A percentile compares a stretch with the other conserved stretches of the same genome.
These are phyloP conservation scores for Protostelium mycophagum DNA, from an alignment of 78 protist genomes.

Conservation along the genomic window DNA sequence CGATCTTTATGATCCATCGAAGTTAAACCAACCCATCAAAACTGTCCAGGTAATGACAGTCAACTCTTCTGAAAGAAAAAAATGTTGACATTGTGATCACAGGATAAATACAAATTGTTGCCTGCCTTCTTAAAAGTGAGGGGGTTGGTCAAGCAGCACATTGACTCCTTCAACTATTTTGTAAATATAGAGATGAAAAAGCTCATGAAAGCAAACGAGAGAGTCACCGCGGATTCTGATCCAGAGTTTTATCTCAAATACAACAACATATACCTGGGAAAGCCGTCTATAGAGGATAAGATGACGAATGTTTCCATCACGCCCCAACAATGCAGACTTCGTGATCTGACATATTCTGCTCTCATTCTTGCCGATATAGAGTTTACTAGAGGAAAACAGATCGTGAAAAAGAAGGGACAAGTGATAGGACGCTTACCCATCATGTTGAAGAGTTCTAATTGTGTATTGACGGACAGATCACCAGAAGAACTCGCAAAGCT, in stretches of 20 bases:
- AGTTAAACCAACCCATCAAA: conserved; percentile 48
- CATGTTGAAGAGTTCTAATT: conserved; percentile 92
- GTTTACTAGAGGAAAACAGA: conserved; percentile 74
- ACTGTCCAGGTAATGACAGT: conserved; percentile 20
- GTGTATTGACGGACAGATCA: conserved; percentile 70
- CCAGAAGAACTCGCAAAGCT: conserved; percentile 76
- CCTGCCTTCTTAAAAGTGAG: conserved; percentile 92
- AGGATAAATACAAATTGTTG: conserved; percentile 96
- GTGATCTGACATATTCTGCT: conserved; percentile 98
- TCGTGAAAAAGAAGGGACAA: conserved; percentile 33
- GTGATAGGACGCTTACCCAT: conserved; percentile 96
- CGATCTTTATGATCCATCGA: conserved; percentile 36
- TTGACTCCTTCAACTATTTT: conserved; percentile 95
- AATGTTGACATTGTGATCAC: neutral
- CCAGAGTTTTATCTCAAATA: conserved; percentile 74
- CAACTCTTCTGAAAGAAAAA: neutral
- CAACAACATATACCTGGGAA: conserved; percentile 73
- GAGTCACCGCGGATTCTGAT: conserved; percentile 75
- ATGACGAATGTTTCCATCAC: conserved; percentile 21
- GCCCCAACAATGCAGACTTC: conserved; percentile 95
- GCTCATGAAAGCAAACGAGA: conserved; percentile 80
- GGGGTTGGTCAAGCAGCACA: conserved; percentile 95
- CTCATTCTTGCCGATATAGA: conserved; percentile 89
- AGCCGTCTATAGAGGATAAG: conserved; percentile 72
- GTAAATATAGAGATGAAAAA: conserved; percentile 69